Conservation (phyloP, 306 rosid species). For the Urtica urens region DNA sequence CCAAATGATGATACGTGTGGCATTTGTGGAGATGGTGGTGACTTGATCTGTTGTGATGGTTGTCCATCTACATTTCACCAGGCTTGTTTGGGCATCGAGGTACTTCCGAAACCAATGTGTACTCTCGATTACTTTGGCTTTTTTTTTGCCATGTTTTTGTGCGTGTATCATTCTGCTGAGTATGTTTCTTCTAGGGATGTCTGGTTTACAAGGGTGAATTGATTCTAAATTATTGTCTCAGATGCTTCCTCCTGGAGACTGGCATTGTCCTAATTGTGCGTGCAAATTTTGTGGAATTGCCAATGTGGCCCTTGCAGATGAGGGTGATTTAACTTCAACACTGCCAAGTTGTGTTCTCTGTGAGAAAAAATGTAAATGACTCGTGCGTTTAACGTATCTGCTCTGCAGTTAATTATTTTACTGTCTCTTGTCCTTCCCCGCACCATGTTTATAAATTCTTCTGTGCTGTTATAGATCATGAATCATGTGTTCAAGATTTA, state of each 20-base stretch:
- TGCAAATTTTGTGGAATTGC: conserved; percentile 78
- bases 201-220: conserved; percentile 2
- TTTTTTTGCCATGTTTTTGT: conserved; percentile 5
- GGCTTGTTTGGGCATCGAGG: conserved; percentile 73
- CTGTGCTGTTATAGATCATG: conserved; percentile 50
- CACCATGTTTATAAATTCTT: conserved; percentile 14
- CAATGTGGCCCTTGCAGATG: conserved; percentile 25
- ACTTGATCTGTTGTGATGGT: conserved; percentile 89
- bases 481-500: conserved; percentile 41
- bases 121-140: background rate
- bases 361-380: conserved; percentile 67
- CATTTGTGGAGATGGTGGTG: conserved; percentile 94
- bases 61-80: conserved; percentile 96
- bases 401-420: background rate
- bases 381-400: conserved; percentile 7
- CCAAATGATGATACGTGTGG: conserved; percentile 97
- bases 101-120: conserved; percentile 7
- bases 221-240: conserved; percentile 24
- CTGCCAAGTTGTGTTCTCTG: conserved; percentile 56
- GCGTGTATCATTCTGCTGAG: background rate
- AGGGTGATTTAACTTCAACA: conserved; percentile 27
- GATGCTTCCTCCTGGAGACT: conserved; percentile 91
- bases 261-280: conserved; percentile 92
- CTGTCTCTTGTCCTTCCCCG: conserved; percentile 2
- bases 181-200: background rate